Conservation (phyloP, 2,329 filamentous ascomycete species). For the Penicillium sp. region DNA sequence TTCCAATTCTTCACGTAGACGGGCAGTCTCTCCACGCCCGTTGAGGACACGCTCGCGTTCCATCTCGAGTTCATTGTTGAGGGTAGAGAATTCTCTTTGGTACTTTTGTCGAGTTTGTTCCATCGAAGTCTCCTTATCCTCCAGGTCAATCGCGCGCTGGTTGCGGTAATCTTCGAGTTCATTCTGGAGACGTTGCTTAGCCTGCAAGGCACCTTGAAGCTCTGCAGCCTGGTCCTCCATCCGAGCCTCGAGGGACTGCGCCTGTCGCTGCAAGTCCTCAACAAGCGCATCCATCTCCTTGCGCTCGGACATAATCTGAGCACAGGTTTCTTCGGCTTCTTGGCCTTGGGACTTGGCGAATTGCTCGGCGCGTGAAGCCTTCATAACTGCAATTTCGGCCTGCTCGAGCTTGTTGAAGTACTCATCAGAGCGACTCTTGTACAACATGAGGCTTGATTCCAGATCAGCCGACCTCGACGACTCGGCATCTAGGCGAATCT, state of each 20-base stretch:
- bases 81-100: slow-evolving; percentile 77
- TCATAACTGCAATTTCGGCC: slow-evolving; percentile 88
- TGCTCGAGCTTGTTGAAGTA: slow-evolving; percentile 97
- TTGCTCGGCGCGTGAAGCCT: slow-evolving; percentile 81
- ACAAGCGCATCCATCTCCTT: slow-evolving; percentile 80
- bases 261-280: slow-evolving; percentile 82
- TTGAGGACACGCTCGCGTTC: slow-evolving; percentile 84
- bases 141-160: slow-evolving; percentile 88
- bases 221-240: slow-evolving; percentile 88
- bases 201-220: slow-evolving; percentile 71
- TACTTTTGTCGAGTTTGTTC: slow-evolving; percentile 98
- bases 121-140: slow-evolving; percentile 91
- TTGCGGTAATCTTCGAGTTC: slow-evolving; percentile 95
- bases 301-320: slow-evolving; percentile 80
- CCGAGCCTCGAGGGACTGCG: slow-evolving; percentile 80
- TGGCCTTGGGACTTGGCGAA: slow-evolving; percentile 83
- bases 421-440: slow-evolving; percentile 86
- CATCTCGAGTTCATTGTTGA: slow-evolving; percentile 86
- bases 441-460: slow-evolving; percentile 71
- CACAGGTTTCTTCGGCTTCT: slow-evolving; percentile 85
- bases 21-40: slow-evolving; percentile 72
- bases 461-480: slow-evolving; percentile 76
- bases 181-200: slow-evolving; percentile 89
- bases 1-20: slow-evolving; percentile 89
- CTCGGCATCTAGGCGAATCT: slow-evolving; percentile 85